Percentiles rank a stretch among this genome's conserved stretches.
Evolutionary conservation across 2,329 filamentous ascomycete species (phyloP).

Genomic region (Aurifilum marmelostoma): DNA sequence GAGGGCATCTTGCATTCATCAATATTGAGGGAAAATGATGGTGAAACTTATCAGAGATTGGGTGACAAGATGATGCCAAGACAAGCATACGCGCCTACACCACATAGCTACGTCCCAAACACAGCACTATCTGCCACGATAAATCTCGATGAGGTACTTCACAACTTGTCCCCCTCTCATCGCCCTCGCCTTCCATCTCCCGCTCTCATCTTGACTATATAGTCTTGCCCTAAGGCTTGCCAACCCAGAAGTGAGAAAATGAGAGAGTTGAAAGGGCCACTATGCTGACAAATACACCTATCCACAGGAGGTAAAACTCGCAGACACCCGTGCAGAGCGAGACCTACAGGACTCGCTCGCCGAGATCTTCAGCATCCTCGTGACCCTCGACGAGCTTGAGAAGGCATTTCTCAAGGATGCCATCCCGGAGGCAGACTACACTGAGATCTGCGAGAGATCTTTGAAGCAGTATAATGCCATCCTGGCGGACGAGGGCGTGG

Average conservation of each 20-base stretch:
- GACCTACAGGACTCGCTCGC: slow-evolving; percentile 95
- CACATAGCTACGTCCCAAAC: slow-evolving; percentile 89
- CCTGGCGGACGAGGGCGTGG: slow-evolving; percentile 86
- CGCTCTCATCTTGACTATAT: no score
- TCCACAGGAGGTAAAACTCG: slow-evolving; percentile 86
- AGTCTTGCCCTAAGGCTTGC: no score
- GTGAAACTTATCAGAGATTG: neutral
- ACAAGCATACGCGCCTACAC: slow-evolving; percentile 84
- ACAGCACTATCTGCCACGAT: slow-evolving; percentile 83
- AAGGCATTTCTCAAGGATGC: slow-evolving; percentile 97
- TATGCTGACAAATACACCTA: neutral
- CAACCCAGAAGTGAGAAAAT: no score
- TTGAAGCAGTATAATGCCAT: slow-evolving; percentile 97
- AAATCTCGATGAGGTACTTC: slow-evolving; percentile 84
- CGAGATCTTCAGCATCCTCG: slow-evolving; percentile 96
- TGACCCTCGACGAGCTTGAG: slow-evolving; percentile 92
- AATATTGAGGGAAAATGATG: slow-evolving; percentile 6
- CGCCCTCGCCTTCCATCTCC: no score
- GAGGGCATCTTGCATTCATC: neutral
- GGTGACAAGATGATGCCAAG: slow-evolving; percentile 52
- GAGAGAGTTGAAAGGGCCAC: neutral
- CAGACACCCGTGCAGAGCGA: slow-evolving; percentile 82
- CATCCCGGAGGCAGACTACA: slow-evolving; percentile 88
- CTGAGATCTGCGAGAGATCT: slow-evolving; percentile 90
- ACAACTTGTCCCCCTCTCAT: no score